Base-by-base conservation (phyloP, 2,329 filamentous ascomycete genomes). In the Monilinia fructicola region DNA sequence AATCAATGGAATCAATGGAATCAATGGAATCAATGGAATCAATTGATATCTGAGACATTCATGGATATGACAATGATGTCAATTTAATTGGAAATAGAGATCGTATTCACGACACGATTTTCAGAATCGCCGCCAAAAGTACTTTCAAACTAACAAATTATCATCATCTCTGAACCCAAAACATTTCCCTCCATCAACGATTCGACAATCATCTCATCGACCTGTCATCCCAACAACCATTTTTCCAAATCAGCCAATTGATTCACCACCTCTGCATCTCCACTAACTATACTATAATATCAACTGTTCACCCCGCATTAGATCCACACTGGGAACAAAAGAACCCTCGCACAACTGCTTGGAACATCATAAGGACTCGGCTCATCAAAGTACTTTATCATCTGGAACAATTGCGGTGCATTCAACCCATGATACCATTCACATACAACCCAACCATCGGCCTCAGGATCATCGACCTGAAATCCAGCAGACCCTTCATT, bases 391-490 rank as follows among this genome's bases (percentile, higher is more conserved):
- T 66, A 63, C 66, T 67, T 69, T 18, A 73, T 69, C 62, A 73
- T 53, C 59, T 71, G 66, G 42, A 74, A 73, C 12, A 73, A 35
- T 28, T 73, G 72, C n/a, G 71, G 72, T 6, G 68, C 67, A 65
- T 73, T 73, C 26, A 67, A n/a, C 0, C 67, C 71, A 66, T 73
- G 72, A 44, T 44, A 69, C 71, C 72, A 73, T 48, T 73, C 70
- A n/a, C 73, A 74, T 4, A 73, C 72, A 21, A 73, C 23, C 72
- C 72, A 74, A 0, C 72, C 72, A 67, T 69, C 71, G 54, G 66
- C 67, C 54, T 70, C 69, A 23, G 61, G 60, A 26, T 67, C 44
- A n/a, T 65, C 16, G 6, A 70, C 52, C 31, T 67, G 55, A 23
- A 73, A 58, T 1, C 72, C 72, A 26, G 61, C 58, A 4, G 55